Percentiles rank a stretch among this genome's conserved stretches.
Conservation (phyloP, 2,329 filamentous ascomycete genomes). For the Trichoderma sp. region DNA sequence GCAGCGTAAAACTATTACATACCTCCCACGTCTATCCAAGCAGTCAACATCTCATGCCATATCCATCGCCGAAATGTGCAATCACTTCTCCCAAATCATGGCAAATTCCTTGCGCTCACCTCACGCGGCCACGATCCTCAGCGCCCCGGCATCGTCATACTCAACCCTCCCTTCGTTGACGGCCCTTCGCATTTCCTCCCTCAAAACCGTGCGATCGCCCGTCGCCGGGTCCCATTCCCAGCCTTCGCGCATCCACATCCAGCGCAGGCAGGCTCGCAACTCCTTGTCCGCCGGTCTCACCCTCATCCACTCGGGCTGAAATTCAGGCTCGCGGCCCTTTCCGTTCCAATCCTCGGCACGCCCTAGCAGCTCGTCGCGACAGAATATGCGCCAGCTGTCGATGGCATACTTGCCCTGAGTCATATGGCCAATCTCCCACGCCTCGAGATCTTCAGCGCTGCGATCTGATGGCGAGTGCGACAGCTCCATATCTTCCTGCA, state of each 20-base stretch:
- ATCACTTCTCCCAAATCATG: background rate
- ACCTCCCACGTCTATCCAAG: background rate
- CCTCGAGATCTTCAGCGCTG: conserved; percentile 40
- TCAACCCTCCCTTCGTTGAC: conserved; percentile 61
- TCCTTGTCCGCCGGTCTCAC: conserved; percentile 85
- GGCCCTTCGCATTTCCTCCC: conserved; percentile 56
- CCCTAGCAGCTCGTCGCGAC: conserved; percentile 73
- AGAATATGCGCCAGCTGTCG: conserved; percentile 94
- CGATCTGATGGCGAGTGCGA: background rate
- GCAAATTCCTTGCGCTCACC: background rate
- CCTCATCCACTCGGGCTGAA: conserved; percentile 89
- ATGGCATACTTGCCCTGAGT: conserved; percentile 81
- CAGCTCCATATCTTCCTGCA: conserved; percentile 16
- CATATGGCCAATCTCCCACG: conserved; percentile 85
- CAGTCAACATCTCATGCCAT: background rate
- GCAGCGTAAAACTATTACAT: background rate
- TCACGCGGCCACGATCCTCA: conserved; percentile 46
- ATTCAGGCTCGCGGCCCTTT: conserved; percentile 51
- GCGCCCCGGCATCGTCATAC: conserved; percentile 54
- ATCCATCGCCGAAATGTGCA: background rate
- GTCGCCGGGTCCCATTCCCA: conserved; percentile 78
- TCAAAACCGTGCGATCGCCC: conserved; percentile 61
- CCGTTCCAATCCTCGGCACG: conserved; percentile 69
- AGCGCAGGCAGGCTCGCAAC: conserved; percentile 79
- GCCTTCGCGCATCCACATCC: conserved; percentile 90